Percentiles rank a stretch among this genome's conserved stretches.
Conservation (phyloP, 331 rosid species). For the Quercus lobata region DNA sequence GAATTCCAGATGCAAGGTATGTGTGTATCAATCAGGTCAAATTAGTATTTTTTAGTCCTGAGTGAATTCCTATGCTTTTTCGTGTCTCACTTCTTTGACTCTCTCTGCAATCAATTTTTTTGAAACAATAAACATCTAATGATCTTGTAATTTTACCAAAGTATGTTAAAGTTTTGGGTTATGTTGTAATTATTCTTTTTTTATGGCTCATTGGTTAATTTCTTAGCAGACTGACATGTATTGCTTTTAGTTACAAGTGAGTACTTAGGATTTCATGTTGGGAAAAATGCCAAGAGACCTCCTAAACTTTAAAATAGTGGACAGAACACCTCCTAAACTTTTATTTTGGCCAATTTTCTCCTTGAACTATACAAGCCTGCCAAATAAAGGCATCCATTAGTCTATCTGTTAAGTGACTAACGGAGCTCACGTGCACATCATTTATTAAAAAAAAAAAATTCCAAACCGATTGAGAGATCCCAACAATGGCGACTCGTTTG, state of each 20-base stretch:
- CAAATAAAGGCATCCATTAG: no score
- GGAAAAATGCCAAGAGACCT: no score
- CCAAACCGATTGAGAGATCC: no score
- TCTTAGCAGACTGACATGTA: not conserved
- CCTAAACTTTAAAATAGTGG: no score
- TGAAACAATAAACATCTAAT: not conserved
- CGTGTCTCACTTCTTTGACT: not conserved
- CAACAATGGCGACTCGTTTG: no score
- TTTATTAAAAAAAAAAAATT: no score
- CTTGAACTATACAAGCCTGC: no score
- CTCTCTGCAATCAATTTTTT: not conserved
- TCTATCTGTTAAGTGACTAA: no score
- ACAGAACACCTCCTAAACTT: no score
- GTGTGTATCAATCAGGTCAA: not conserved
- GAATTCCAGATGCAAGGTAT: constrained; percentile 98
- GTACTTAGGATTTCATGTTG: not conserved
- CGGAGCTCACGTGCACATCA: no score
- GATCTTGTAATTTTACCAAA: not conserved
- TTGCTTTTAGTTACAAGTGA: not conserved
- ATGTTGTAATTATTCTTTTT: not conserved
- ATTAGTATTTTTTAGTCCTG: not conserved
- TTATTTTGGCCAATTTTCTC: no score
- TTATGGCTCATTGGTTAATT: not conserved
- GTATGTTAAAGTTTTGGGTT: not conserved
- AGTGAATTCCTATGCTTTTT: not conserved